Evolutionary conservation across 1,284 basidiomycete genomes (phyloP).

Genomic region (Rhodotorula sp.): DNA sequence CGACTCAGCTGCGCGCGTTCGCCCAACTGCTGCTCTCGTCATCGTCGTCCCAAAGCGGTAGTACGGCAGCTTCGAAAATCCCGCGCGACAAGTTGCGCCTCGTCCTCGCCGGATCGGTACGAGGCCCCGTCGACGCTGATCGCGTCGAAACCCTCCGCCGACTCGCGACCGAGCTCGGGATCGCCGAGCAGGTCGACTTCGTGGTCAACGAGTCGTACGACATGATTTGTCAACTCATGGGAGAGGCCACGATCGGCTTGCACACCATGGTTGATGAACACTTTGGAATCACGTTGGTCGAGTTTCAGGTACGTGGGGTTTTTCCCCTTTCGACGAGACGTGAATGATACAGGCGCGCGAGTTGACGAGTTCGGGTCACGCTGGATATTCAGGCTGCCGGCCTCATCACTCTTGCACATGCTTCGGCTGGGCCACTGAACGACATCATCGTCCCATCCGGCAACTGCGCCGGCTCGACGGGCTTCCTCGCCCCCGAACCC

Average conservation of each 20-base stretch:
- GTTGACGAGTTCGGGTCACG: background rate
- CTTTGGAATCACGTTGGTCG: constrained; percentile 97
- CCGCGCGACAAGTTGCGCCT: constrained; percentile 54
- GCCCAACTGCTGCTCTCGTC: constrained; percentile 56
- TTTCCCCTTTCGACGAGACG: too few relatives aligned
- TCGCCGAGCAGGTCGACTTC: constrained; percentile 74
- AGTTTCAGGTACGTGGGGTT: constrained; percentile 75
- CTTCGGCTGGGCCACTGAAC: constrained; percentile 84
- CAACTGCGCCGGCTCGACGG: constrained; percentile 66
- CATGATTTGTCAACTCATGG: constrained; percentile 67
- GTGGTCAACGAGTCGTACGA: constrained; percentile 79
- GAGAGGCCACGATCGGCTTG: constrained; percentile 74
- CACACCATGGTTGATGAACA: constrained; percentile 99
- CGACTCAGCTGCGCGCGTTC: constrained; percentile 73
- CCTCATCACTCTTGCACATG: constrained; percentile 86
- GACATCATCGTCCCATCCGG: constrained; percentile 83
- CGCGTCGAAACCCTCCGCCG: constrained; percentile 64
- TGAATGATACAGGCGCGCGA: background rate
- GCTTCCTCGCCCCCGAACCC: constrained; percentile 73
- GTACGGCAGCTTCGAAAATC: too few relatives aligned
- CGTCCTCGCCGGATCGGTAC: constrained; percentile 77
- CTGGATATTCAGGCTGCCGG: constrained; percentile 71
- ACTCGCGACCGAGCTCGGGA: constrained; percentile 63
- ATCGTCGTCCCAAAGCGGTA: too few relatives aligned
- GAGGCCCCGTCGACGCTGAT: constrained; percentile 71